Conservation (phyloP, 2,329 filamentous ascomycete species). For the Fusarium metavorans region DNA sequence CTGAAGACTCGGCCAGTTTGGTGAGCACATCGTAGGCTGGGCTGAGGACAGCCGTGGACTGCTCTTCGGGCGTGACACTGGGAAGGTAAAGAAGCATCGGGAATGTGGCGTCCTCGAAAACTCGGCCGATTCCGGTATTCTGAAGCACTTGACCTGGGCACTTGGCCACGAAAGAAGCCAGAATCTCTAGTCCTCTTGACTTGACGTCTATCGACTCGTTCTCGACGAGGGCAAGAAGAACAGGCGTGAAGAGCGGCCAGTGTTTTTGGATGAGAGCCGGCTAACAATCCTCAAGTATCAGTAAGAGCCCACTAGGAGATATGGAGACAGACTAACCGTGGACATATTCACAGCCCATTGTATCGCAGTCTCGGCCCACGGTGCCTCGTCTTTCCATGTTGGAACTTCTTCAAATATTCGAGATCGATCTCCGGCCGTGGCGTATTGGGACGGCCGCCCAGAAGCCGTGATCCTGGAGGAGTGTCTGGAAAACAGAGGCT, state of each 20-base stretch:
- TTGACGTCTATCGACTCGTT: constrained; percentile 68
- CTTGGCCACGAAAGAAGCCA: constrained; percentile 66
- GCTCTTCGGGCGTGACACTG: constrained; percentile 77
- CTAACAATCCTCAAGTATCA: constrained; percentile 44
- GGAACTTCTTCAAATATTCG: constrained; percentile 8
- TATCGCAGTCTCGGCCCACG: constrained; percentile 41
- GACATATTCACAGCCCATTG: constrained; percentile 68
- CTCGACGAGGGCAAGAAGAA: constrained; percentile 76
- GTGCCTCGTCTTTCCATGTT: constrained; percentile 41
- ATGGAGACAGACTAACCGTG: constrained; percentile 55
- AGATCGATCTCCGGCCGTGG: constrained; percentile 3
- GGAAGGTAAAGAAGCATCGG: constrained; percentile 84
- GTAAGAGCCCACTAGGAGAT: background rate
- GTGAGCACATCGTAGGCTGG: constrained; percentile 76
- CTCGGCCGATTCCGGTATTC: constrained; percentile 72
- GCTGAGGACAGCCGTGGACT: constrained; percentile 73
- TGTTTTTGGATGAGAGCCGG: constrained; percentile 60
- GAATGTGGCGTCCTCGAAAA: constrained; percentile 77
- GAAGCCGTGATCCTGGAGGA: constrained; percentile 54
- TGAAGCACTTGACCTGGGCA: constrained; percentile 66
- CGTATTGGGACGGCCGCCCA: constrained; percentile 47
- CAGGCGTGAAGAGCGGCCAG: constrained; percentile 78
- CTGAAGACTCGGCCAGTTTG: constrained; percentile 58
- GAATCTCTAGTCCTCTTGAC: constrained; percentile 65
- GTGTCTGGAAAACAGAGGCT: constrained; percentile 73